Conservation (phyloP, 2,329 filamentous ascomycete genomes). For the Pseudopyricularia javanii region DNA sequence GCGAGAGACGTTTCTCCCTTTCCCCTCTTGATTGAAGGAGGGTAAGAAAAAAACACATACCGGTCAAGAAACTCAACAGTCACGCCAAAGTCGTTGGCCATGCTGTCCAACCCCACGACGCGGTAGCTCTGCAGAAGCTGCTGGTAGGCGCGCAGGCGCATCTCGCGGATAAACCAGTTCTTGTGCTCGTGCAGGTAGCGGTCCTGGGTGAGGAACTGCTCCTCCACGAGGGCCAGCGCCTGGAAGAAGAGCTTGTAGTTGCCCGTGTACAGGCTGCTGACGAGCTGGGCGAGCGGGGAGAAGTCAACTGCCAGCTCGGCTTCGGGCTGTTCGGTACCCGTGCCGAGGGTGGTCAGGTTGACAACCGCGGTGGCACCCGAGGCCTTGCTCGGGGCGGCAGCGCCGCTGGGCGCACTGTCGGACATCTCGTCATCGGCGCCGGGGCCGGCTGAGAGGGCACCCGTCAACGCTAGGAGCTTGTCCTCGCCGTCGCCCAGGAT, state of each 20-base stretch:
- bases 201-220: slow-evolving; percentile 86
- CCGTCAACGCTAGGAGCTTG: slow-evolving; percentile 70
- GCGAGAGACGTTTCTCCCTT: not conserved
- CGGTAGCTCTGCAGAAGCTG: slow-evolving; percentile 96
- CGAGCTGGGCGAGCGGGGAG: slow-evolving; percentile 72
- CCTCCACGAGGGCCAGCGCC: slow-evolving; percentile 79
- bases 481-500: slow-evolving; percentile 86
- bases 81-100: slow-evolving; percentile 95
- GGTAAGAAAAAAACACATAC: slow-evolving; percentile 16
- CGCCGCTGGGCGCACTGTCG: slow-evolving; percentile 33
- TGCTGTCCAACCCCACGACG: slow-evolving; percentile 90
- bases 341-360: slow-evolving; percentile 77
- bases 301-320: slow-evolving; percentile 80
- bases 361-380: slow-evolving; percentile 55
- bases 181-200: slow-evolving; percentile 93
- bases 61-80: slow-evolving; percentile 92
- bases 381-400: slow-evolving; percentile 10
- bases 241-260: slow-evolving; percentile 92
- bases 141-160: slow-evolving; percentile 92
- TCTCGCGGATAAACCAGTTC: slow-evolving; percentile 95
- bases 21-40: no score
- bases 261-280: slow-evolving; percentile 84
- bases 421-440: slow-evolving; percentile 69
- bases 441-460: slow-evolving; percentile 69
- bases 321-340: slow-evolving; percentile 58